These are phyloP conservation scores for Anastatica hierochuntica DNA, from an alignment of 345 rosid species.

Conservation along the genomic window DNA sequence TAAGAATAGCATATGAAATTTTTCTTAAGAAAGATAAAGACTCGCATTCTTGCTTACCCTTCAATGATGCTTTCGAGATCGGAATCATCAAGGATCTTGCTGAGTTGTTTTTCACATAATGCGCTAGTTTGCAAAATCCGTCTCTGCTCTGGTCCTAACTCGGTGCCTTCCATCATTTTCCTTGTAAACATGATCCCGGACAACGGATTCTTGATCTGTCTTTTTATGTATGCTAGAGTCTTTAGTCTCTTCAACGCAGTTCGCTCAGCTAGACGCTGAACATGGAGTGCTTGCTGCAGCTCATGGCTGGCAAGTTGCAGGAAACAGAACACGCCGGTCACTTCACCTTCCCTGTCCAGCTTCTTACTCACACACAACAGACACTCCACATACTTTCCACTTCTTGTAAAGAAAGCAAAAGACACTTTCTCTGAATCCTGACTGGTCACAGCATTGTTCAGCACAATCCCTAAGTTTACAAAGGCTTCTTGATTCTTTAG, in stretches of 20 bases:
- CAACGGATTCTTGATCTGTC: constrained; percentile 73
- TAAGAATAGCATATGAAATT: too few relatives aligned
- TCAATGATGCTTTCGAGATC: constrained; percentile 78
- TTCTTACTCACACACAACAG: constrained; percentile 76
- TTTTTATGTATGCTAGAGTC: constrained; percentile 66
- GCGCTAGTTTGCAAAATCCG: constrained; percentile 63
- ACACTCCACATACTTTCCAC: constrained; percentile 72
- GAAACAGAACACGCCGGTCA: constrained; percentile 86
- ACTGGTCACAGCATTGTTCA: constrained; percentile 62
- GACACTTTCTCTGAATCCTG: constrained; percentile 69
- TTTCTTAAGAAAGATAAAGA: too few relatives aligned
- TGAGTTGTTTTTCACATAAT: constrained; percentile 70
- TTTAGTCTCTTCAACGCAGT: constrained; percentile 68
- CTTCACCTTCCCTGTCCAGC: constrained; percentile 58
- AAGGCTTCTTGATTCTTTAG: constrained; percentile 79
- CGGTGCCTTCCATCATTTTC: constrained; percentile 68
- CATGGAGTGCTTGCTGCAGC: constrained; percentile 83
- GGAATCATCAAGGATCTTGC: constrained; percentile 73
- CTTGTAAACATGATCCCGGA: constrained; percentile 65
- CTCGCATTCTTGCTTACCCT: too few relatives aligned
- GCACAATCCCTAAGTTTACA: constrained; percentile 63
- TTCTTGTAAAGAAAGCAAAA: constrained; percentile 65
- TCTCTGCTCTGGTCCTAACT: constrained; percentile 63
- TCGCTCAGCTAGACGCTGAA: constrained; percentile 75
- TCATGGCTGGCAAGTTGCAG: constrained; percentile 90